Conservation (phyloP, 495 filamentous ascomycete genomes). For the Neohortaea acidophila region DNA sequence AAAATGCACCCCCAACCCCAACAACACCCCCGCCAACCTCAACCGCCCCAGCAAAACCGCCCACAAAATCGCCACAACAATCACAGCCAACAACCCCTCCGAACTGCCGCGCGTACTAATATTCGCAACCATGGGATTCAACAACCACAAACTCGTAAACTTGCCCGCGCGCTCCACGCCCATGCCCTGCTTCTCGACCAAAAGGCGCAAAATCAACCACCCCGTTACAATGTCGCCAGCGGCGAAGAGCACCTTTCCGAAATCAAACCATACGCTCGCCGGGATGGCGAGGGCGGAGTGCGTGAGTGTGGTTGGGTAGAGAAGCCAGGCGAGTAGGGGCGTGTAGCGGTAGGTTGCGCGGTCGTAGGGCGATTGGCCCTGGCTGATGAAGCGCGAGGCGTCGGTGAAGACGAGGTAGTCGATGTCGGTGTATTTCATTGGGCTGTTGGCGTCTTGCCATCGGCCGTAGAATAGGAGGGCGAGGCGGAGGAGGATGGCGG, state of each 20-base stretch:
- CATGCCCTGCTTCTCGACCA: constrained; percentile 36
- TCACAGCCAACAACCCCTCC: constrained; percentile 72
- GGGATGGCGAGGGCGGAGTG: constrained; percentile 28
- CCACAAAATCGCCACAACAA: constrained; percentile 72
- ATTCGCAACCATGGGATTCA: constrained; percentile 95
- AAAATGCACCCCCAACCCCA: constrained; percentile 83
- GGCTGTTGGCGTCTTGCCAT: constrained; percentile 77
- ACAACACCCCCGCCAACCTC: constrained; percentile 52
- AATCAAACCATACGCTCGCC: constrained; percentile 48
- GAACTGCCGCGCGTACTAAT: constrained; percentile 90
- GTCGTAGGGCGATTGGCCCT: constrained; percentile 56
- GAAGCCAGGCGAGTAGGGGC: constrained; percentile 75
- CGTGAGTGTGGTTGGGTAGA: constrained; percentile 72
- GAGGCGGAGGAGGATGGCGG: constrained; percentile 51
- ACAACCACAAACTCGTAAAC: constrained; percentile 74
- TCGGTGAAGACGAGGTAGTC: constrained; percentile 99
- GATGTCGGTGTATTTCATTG: constrained; percentile 95
- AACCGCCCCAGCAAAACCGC: constrained; percentile 46
- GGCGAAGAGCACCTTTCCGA: constrained; percentile 80
- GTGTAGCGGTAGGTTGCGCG: constrained; percentile 96
- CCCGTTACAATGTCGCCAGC: constrained; percentile 70
- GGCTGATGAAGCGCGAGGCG: constrained; percentile 60
- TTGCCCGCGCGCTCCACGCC: constrained; percentile 41
- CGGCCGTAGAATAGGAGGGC: constrained; percentile 70
- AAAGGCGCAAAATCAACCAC: constrained; percentile 59